These are phyloP conservation scores for Tilletia caries DNA, from an alignment of 1,284 basidiomycete species.

Conservation along the genomic window DNA sequence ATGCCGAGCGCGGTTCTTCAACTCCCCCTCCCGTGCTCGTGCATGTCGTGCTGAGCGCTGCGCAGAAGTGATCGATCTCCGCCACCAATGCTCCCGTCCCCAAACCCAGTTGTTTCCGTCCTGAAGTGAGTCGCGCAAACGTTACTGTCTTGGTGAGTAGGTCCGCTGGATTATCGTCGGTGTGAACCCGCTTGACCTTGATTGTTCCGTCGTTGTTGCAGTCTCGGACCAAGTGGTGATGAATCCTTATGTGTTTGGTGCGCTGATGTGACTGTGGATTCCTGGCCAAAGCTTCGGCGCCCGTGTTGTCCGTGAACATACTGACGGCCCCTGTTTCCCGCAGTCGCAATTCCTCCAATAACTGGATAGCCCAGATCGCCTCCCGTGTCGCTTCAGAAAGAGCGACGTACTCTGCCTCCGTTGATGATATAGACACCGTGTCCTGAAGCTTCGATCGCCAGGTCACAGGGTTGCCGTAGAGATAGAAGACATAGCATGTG, in stretches of 20 bases:
- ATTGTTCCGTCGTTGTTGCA: not conserved
- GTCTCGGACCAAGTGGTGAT: conserved; percentile 1
- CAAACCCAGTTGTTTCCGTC: no score
- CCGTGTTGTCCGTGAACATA: not conserved
- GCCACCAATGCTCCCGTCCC: no score
- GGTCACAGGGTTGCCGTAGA: not conserved
- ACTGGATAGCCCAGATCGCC: not conserved
- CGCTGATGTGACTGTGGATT: not conserved
- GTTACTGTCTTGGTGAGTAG: not conserved
- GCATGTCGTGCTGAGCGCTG: no score
- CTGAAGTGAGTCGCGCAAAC: no score
- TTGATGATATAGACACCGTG: not conserved
- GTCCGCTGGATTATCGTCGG: not conserved
- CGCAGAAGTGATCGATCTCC: no score
- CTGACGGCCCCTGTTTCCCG: not conserved
- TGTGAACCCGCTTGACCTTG: not conserved
- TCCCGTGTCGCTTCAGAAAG: not conserved
- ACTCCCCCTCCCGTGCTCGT: no score
- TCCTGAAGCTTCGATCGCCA: not conserved
- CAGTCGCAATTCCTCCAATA: not conserved
- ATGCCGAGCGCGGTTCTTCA: no score
- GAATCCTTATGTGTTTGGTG: not conserved
- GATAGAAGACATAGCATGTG: not conserved
- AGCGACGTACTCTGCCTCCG: conserved; percentile 9
- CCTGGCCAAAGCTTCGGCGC: not conserved